A percentile compares a stretch with the other conserved stretches of the same genome.
These are phyloP conservation scores for Taiozyma onychis DNA, from an alignment of 1,139 yeast species.

Conservation along the genomic window DNA sequence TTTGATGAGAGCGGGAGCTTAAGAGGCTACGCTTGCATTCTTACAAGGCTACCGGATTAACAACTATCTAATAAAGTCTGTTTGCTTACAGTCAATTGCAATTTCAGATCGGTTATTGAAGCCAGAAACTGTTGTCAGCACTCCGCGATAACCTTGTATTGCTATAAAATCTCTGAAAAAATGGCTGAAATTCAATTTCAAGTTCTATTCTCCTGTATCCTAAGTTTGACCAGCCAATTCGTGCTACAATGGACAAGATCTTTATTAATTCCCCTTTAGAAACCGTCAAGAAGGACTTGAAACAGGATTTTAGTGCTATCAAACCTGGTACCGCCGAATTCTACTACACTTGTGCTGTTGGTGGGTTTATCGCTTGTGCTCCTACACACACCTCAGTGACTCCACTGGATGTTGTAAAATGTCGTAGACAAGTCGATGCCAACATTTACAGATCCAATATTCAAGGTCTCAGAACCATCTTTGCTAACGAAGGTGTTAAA, in stretches of 20 bases:
- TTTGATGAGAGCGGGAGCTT: too few relatives aligned
- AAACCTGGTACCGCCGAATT: slow-evolving; percentile 38
- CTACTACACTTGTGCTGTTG: slow-evolving; percentile 78
- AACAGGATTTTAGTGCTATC: background rate
- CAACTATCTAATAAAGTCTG: too few relatives aligned
- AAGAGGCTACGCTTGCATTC: too few relatives aligned
- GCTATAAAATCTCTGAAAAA: background rate
- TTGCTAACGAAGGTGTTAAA: slow-evolving; percentile 63
- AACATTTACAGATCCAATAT: slow-evolving; percentile 64
- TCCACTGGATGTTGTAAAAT: slow-evolving; percentile 88
- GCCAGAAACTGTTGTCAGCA: background rate
- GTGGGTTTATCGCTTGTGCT: slow-evolving; percentile 89
- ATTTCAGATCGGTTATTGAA: background rate
- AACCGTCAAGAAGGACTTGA: background rate
- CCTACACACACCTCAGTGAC: slow-evolving; percentile 93
- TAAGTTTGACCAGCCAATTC: background rate
- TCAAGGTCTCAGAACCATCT: slow-evolving; percentile 72
- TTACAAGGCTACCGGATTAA: too few relatives aligned
- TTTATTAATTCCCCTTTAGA: background rate
- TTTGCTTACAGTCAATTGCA: background rate
- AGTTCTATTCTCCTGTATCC: too few relatives aligned
- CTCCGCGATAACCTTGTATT: background rate
- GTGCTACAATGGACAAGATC: background rate
- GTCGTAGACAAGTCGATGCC: slow-evolving; percentile 84
- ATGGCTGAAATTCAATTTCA: too few relatives aligned